Evolutionary conservation across 139 green algal species (phyloP).

Genomic region (Tetradesmus obliquus): DNA sequence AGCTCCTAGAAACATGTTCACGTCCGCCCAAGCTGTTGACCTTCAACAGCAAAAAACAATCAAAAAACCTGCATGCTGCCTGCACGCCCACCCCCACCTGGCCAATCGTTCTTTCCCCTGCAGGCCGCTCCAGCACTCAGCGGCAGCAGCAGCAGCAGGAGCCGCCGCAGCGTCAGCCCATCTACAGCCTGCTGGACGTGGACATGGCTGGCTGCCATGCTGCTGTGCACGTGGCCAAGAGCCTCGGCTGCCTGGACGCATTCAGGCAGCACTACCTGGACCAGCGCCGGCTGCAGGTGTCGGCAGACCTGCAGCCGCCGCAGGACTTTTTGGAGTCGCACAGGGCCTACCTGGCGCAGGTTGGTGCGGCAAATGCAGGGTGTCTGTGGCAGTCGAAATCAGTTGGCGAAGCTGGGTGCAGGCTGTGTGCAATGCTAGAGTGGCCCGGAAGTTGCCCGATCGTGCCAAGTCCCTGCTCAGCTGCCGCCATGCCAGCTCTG

Average conservation of each 20-base stretch:
- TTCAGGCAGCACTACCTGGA: constrained; percentile 57
- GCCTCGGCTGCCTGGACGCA: constrained; percentile 12
- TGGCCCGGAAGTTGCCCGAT: too few relatives aligned
- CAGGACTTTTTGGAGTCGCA: constrained; percentile 68
- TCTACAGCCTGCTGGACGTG: constrained; percentile 57
- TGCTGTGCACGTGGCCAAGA: constrained; percentile 33
- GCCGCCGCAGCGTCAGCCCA: background rate
- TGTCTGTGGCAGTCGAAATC: background rate
- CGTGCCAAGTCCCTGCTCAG: background rate
- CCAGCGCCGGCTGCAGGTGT: constrained; percentile 57
- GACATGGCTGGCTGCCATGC: constrained; percentile 73
- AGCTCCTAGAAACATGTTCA: too few relatives aligned
- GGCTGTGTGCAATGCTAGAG: background rate
- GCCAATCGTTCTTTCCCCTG: background rate
- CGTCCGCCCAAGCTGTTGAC: too few relatives aligned
- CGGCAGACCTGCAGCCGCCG: constrained; percentile 64
- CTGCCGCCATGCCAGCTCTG: too few relatives aligned
- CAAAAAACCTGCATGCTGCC: background rate
- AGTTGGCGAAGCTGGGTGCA: background rate
- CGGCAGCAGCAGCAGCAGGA: constrained; percentile 27
- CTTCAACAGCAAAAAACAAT: background rate
- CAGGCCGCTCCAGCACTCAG: background rate
- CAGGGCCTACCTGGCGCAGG: constrained; percentile 75
- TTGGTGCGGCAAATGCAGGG: background rate
- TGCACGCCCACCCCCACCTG: background rate